phyloP scores from a whole-genome alignment of 208 protist species.

The Leishmania martiniquensis region DNA sequence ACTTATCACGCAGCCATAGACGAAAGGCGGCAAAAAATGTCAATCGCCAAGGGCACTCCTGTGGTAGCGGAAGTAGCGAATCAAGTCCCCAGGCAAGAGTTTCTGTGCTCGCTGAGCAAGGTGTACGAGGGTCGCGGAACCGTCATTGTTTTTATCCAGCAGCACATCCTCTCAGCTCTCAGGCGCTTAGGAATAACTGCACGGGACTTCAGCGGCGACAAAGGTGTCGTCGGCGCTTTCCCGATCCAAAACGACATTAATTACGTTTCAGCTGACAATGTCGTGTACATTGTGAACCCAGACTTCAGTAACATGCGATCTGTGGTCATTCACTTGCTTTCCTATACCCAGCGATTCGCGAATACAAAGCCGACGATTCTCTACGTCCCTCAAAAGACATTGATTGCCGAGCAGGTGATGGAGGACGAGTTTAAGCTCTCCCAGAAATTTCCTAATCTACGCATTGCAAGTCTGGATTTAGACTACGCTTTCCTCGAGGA shows the following conservation, averaged over 20 bases:
- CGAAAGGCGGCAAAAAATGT: slow-evolving; percentile 11
- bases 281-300: slow-evolving; percentile 45
- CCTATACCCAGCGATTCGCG: slow-evolving; percentile 58
- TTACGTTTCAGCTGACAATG: slow-evolving; percentile 47
- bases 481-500: slow-evolving; percentile 81
- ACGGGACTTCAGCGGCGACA: slow-evolving; percentile 25
- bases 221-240: slow-evolving; percentile 46
- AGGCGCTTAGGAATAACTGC: slow-evolving; percentile 23
- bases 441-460: slow-evolving; percentile 52
- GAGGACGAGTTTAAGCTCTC: slow-evolving; percentile 72
- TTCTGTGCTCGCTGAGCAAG: slow-evolving; percentile 17
- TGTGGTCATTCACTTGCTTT: slow-evolving; percentile 58
- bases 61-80: slow-evolving; percentile 18
- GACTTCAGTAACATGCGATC: slow-evolving; percentile 47
- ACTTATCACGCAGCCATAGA: not conserved
- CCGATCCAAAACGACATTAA: slow-evolving; percentile 44
- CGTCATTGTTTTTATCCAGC: slow-evolving; percentile 50
- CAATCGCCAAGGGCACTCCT: slow-evolving; percentile 2
- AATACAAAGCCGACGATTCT: slow-evolving; percentile 47
- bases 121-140: slow-evolving; percentile 26
- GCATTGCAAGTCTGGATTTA: slow-evolving; percentile 72
- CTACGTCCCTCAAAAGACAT: slow-evolving; percentile 75
- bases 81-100: slow-evolving; percentile 39
- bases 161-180: slow-evolving; percentile 37
- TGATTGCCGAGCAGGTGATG: slow-evolving; percentile 78